Percentiles rank a stretch among this genome's conserved stretches.
Evolutionary conservation across 768 basidiomycete species (phyloP).

Genomic region (Neoboletus magnificus): DNA sequence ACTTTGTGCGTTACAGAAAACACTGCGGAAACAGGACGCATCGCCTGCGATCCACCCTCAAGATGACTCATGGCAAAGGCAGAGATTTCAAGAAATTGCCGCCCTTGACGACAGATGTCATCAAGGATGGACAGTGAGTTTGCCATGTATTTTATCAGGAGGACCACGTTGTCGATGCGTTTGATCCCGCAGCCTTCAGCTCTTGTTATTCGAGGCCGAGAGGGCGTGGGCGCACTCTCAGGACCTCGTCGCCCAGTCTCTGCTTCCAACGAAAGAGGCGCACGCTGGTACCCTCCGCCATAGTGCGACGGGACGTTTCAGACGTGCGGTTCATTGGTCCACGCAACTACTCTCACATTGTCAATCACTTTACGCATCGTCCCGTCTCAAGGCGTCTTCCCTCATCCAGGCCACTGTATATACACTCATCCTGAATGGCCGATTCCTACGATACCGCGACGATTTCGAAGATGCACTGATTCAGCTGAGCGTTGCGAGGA

Average conservation of each 20-base stretch:
- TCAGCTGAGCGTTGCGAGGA: slow-evolving; percentile 75
- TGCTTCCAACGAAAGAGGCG: slow-evolving; percentile 49
- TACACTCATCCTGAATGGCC: slow-evolving; percentile 77
- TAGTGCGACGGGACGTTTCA: slow-evolving; percentile 75
- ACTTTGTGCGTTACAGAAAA: slow-evolving; percentile 86
- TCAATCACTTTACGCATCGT: slow-evolving; percentile 55
- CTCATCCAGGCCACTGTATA: slow-evolving; percentile 75
- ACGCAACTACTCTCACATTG: slow-evolving; percentile 71
- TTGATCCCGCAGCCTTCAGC: slow-evolving; percentile 56
- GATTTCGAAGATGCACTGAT: slow-evolving; percentile 73
- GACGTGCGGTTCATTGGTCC: slow-evolving; percentile 76
- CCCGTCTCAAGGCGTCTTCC: slow-evolving; percentile 52
- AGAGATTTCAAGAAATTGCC: slow-evolving; percentile 87
- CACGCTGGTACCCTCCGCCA: slow-evolving; percentile 60
- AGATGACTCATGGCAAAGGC: slow-evolving; percentile 84
- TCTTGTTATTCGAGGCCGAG: slow-evolving; percentile 87
- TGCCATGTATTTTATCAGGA: not conserved
- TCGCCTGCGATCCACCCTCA: slow-evolving; percentile 78
- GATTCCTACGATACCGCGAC: slow-evolving; percentile 72
- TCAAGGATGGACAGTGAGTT: slow-evolving; percentile 84
- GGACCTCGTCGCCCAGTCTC: slow-evolving; percentile 56
- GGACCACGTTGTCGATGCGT: slow-evolving; percentile 9
- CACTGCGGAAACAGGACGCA: slow-evolving; percentile 92
- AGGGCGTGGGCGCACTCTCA: slow-evolving; percentile 91
- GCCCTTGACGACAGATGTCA: slow-evolving; percentile 57